Conservation (phyloP, 805 yeast species). For the Ogataea pilisensis region DNA sequence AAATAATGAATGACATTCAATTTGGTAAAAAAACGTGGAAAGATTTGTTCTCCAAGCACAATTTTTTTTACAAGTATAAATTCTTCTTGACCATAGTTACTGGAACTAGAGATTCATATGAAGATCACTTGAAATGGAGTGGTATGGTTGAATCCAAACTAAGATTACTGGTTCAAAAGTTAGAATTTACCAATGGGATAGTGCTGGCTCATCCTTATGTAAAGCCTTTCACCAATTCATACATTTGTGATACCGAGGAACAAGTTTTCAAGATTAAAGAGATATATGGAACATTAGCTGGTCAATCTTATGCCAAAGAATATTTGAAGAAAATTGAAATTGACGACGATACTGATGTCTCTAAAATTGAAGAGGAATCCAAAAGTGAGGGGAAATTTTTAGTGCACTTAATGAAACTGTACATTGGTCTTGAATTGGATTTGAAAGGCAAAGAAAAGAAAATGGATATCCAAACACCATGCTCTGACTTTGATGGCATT, state of each 20-base stretch:
- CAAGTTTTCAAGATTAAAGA: slow-evolving; percentile 26
- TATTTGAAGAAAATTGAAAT: slow-evolving; percentile 30
- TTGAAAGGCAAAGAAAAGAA: slow-evolving; percentile 52
- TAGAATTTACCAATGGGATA: slow-evolving; percentile 74
- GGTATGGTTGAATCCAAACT: slow-evolving; percentile 90
- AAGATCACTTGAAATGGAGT: slow-evolving; percentile 85
- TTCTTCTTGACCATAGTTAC: slow-evolving; percentile 82
- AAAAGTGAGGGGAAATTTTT: slow-evolving; percentile 23
- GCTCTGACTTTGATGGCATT: slow-evolving; percentile 79
- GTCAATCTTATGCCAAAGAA: slow-evolving; percentile 41
- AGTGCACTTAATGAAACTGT: slow-evolving; percentile 68
- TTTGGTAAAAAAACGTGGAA: slow-evolving; percentile 66
- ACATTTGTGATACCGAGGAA: slow-evolving; percentile 40
- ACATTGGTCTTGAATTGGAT: slow-evolving; percentile 67
- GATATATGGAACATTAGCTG: slow-evolving; percentile 53
- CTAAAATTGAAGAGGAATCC: slow-evolving; percentile 23
- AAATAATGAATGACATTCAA: slow-evolving; percentile 63
- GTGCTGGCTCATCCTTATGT: slow-evolving; percentile 87
- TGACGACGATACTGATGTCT: slow-evolving; percentile 29
- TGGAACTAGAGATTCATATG: slow-evolving; percentile 66
- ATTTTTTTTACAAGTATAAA: slow-evolving; percentile 78
- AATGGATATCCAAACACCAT: slow-evolving; percentile 83
- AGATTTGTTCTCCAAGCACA: slow-evolving; percentile 72
- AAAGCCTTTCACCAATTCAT: slow-evolving; percentile 62
- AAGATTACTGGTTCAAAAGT: slow-evolving; percentile 74